phyloP scores from a whole-genome alignment of 345 rosid genomes.

The Populus simonii region DNA sequence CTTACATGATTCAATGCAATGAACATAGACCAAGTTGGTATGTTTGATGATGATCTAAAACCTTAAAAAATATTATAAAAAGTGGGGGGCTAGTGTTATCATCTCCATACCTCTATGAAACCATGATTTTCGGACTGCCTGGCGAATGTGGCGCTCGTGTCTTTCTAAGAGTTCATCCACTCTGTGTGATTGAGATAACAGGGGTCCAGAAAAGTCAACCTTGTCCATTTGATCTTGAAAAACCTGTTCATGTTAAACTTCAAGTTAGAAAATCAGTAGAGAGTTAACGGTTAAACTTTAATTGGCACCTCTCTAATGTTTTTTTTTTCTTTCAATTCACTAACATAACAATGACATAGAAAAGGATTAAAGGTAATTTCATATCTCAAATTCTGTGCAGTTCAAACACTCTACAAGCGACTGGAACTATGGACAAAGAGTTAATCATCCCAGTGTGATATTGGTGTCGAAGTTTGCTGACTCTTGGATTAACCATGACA shows the following conservation, averaged over 20 bases:
- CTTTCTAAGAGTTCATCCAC: constrained; percentile 71
- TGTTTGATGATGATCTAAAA: not conserved
- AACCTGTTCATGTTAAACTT: constrained; percentile 45
- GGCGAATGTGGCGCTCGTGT: constrained; percentile 78
- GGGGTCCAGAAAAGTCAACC: constrained; percentile 86
- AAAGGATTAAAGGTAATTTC: not conserved
- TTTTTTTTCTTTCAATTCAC: not conserved
- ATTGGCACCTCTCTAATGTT: not conserved
- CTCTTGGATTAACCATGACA: not conserved
- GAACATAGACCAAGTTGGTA: not conserved
- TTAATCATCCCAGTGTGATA: not conserved
- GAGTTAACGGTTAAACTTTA: not conserved
- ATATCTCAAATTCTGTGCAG: not conserved
- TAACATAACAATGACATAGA: not conserved
- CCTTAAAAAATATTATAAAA: not conserved
- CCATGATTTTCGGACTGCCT: constrained; percentile 84
- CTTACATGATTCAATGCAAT: not conserved
- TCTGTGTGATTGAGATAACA: constrained; percentile 70
- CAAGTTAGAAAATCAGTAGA: not conserved
- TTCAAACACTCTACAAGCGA: not conserved
- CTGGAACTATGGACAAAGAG: not conserved
- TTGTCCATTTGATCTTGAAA: constrained; percentile 54
- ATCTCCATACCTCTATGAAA: constrained; percentile 64
- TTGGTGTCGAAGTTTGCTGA: not conserved
- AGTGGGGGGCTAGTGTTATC: not conserved